Conservation (phyloP, 768 basidiomycete genomes). For the Suillus discolor region DNA sequence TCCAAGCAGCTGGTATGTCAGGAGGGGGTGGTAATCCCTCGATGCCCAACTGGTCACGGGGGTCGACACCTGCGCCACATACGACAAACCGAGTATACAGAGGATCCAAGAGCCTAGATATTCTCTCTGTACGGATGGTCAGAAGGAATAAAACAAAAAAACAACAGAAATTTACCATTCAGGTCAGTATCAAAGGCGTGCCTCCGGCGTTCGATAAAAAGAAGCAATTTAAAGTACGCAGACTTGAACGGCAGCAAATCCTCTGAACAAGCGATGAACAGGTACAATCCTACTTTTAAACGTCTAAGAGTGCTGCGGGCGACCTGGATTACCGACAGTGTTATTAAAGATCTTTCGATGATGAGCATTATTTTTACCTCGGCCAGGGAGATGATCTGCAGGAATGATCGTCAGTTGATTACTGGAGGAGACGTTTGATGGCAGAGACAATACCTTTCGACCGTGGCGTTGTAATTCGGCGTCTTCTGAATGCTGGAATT, state of each 20-base stretch:
- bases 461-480: constrained; percentile 23
- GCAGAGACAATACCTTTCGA: constrained; percentile 24
- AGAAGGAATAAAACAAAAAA: neutral
- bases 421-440: constrained; percentile 6
- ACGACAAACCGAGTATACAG: constrained; percentile 33
- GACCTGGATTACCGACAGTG: constrained; percentile 33
- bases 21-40: neutral
- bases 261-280: constrained; percentile 47
- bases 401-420: constrained; percentile 1
- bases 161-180: constrained; percentile 18
- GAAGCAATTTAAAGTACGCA: constrained; percentile 51
- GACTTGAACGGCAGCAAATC: constrained; percentile 43
- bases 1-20: neutral
- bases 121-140: constrained; percentile 26
- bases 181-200: constrained; percentile 26
- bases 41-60: constrained; percentile 26
- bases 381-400: constrained; percentile 49
- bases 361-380: constrained; percentile 44
- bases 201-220: constrained; percentile 40
- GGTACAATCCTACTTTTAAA: constrained; percentile 44
- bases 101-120: constrained; percentile 35
- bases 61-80: constrained; percentile 26
- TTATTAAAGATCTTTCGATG: neutral
- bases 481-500: constrained; percentile 20
- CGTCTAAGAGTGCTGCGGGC: constrained; percentile 48